Percentiles rank a stretch among this genome's conserved stretches.
These are phyloP conservation scores for Raffaelea albimanens DNA, from an alignment of 2,329 filamentous ascomycete genomes.

Conservation along the genomic window DNA sequence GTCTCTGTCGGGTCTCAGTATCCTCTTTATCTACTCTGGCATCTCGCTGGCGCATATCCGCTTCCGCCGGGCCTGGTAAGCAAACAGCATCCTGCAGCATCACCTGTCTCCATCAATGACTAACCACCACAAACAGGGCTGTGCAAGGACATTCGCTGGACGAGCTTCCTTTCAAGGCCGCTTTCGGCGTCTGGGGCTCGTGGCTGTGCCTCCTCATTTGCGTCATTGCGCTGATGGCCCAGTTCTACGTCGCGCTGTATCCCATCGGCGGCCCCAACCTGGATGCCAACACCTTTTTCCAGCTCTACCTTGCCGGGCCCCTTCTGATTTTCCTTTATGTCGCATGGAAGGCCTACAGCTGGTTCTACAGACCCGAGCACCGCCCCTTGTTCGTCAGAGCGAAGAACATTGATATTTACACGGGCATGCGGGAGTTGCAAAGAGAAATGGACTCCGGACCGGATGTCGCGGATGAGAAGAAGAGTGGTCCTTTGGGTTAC, in stretches of 20 bases:
- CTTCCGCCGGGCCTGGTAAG: constrained; percentile 53
- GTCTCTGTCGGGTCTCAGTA: constrained; percentile 61
- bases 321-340: constrained; percentile 50
- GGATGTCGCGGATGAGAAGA: background rate
- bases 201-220: constrained; percentile 60
- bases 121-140: background rate
- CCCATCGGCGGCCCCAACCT: constrained; percentile 18
- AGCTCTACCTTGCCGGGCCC: constrained; percentile 44
- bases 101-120: background rate
- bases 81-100: constrained; percentile 22
- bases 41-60: constrained; percentile 57
- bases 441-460: background rate
- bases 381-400: background rate
- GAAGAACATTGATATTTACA: background rate
- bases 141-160: constrained; percentile 35
- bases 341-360: constrained; percentile 50
- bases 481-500: background rate
- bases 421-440: background rate
- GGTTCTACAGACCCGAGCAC: background rate
- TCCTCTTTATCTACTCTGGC: constrained; percentile 67
- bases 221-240: constrained; percentile 57
- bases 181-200: constrained; percentile 54
- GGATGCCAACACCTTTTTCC: constrained; percentile 46
- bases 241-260: constrained; percentile 60
- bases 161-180: constrained; percentile 37